phyloP scores from a whole-genome alignment of 495 filamentous ascomycete species.

The Aspergillus asperescens region DNA sequence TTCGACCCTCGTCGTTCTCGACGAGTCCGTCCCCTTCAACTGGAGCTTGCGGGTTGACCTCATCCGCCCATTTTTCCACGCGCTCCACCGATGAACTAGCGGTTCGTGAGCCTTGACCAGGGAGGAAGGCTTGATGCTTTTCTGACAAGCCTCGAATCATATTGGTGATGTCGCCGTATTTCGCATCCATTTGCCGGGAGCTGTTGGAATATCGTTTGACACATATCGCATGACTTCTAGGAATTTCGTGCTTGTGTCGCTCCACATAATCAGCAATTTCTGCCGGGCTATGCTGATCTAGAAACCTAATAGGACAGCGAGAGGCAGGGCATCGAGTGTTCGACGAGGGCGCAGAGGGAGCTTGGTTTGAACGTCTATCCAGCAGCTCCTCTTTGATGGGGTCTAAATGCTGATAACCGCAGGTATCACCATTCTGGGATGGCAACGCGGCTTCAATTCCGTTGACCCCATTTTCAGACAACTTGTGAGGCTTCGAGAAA shows the following conservation, averaged over 20 bases:
- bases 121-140: constrained; percentile 78
- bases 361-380: constrained; percentile 35
- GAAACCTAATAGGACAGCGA: constrained; percentile 81
- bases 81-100: constrained; percentile 48
- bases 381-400: constrained; percentile 43
- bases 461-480: constrained; percentile 28
- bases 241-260: constrained; percentile 86
- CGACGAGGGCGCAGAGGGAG: constrained; percentile 43
- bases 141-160: constrained; percentile 84
- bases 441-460: constrained; percentile 26
- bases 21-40: constrained; percentile 40
- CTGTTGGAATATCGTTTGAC: constrained; percentile 81
- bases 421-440: constrained; percentile 27
- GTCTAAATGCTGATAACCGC: constrained; percentile 36
- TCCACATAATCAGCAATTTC: constrained; percentile 87
- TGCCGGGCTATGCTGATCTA: constrained; percentile 85
- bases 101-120: constrained; percentile 40
- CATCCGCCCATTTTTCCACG: constrained; percentile 77
- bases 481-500: constrained; percentile 36
- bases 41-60: constrained; percentile 46
- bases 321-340: constrained; percentile 69
- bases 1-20: constrained; percentile 35
- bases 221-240: constrained; percentile 84
- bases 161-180: constrained; percentile 81
- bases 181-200: constrained; percentile 76